Base-by-base conservation (phyloP, 2,329 filamentous ascomycete genomes). In the Mycosphaerella arachidis region DNA sequence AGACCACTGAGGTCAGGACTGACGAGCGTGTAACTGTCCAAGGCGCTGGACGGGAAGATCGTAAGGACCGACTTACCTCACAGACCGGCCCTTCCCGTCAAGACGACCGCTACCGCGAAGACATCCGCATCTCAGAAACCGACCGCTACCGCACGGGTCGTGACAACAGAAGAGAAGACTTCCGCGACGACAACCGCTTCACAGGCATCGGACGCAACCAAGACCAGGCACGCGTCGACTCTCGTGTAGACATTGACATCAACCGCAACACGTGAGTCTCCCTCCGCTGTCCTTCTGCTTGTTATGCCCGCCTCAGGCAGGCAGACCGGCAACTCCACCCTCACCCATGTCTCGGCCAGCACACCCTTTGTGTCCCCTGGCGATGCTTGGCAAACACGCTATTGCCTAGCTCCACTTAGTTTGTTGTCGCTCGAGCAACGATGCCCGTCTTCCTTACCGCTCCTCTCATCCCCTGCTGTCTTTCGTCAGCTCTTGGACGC, bases 21-120 rank as follows among this genome's bases (percentile, higher is more conserved):
- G 91, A 96, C 86, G 86, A 90, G 82, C 87, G 93, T 81, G 86
- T 91, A 82, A 87, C 86, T 81, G 82, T 83, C 82, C 81, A 78
- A 82, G 86, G 87, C 88, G 88, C 90, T 90, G 92, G 92, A 95
- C 92, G 91, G 92, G 92, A 96, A 92, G 91, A 90, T 91, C 86
- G 63, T 90, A 84, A 82, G 87, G 84, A 91, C 88, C 89, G 50
- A 48, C 50, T 87, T 86, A 81, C 81, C 84, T 82, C 80, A 82
- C 71, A 71, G 71, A 73, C 84, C 77, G 81, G 82, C 77, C 85
- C 86, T 81, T 86, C 85, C 72, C 83, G 82, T 73, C 81, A 84
- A 78, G 79, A 85, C 71, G 84, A 81, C 77, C 83, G 83, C 80
- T 87, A 91, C 82, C 70, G 69, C 63, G 90, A 95, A 86, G 90